phyloP scores from a whole-genome alignment of 106 monocot genomes.

The Phalaenopsis equestris region DNA sequence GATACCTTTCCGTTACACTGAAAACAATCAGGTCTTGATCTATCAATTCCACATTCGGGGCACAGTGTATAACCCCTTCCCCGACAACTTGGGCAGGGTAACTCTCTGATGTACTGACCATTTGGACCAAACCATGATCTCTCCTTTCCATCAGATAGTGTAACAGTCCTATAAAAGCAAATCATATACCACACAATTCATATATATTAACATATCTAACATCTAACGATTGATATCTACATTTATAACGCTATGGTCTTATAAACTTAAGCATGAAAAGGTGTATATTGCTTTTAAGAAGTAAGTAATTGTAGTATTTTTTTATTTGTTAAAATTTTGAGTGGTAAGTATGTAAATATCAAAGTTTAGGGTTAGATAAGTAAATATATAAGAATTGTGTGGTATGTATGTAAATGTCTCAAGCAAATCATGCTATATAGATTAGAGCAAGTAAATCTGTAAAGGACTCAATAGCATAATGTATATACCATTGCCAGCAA shows the following conservation, averaged over 20 bases:
- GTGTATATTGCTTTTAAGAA: too few species aligned
- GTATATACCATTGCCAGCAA: background rate
- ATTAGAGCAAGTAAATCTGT: background rate
- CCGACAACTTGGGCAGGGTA: constrained; percentile 91
- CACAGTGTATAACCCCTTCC: constrained; percentile 95
- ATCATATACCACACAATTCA: background rate
- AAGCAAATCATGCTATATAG: background rate
- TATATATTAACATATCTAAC: too few species aligned
- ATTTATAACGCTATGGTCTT: too few species aligned
- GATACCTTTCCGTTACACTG: constrained; percentile 80
- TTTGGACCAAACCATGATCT: constrained; percentile 98
- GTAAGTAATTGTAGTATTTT: too few species aligned
- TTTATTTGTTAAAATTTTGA: too few species aligned
- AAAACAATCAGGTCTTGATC: constrained; percentile 69
- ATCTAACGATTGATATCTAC: too few species aligned
- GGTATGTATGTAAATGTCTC: too few species aligned
- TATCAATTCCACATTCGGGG: constrained; percentile 74
- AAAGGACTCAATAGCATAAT: background rate
- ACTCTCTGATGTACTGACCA: constrained; percentile 91
- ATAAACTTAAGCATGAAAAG: too few species aligned
- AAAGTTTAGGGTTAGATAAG: too few species aligned
- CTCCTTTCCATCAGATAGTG: constrained; percentile 27
- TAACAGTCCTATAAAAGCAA: constrained; percentile 34
- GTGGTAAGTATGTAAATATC: too few species aligned
- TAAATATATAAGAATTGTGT: too few species aligned